A percentile compares a stretch with the other conserved stretches of the same genome.
Conservation (phyloP, 2,329 filamentous ascomycete genomes). For the Stachybotrys echinatus region DNA sequence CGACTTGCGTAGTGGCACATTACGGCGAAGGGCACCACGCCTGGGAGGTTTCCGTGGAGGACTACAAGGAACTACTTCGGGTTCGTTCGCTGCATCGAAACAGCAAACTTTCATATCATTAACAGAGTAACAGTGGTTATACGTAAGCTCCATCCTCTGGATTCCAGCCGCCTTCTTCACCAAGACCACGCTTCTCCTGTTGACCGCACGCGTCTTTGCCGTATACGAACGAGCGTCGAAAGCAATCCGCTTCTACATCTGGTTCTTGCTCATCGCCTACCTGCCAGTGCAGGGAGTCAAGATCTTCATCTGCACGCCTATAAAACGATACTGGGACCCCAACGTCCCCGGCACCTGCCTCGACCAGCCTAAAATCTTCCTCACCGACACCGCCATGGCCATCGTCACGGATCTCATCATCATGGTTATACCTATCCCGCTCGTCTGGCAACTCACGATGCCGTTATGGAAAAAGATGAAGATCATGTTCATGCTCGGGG, state of each 20-base stretch:
- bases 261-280: slow-evolving; percentile 1
- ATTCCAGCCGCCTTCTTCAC: neutral
- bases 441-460: neutral
- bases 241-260: neutral
- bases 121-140: neutral
- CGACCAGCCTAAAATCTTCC: slow-evolving; percentile 1
- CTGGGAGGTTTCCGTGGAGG: neutral
- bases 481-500: neutral
- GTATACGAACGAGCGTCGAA: neutral
- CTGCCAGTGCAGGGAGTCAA: neutral
- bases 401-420: neutral
- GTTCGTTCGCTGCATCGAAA: neutral
- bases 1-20: neutral
- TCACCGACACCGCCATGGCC: neutral
- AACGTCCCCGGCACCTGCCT: neutral
- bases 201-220: neutral
- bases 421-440: neutral
- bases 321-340: neutral
- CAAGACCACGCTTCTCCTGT: neutral
- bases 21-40: neutral
- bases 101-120: neutral
- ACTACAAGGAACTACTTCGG: neutral
- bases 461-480: neutral
- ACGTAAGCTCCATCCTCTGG: neutral
- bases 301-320: slow-evolving; percentile 2